phyloP scores from a whole-genome alignment of 2,329 filamentous ascomycete species.

The Diaporthe australafricana region DNA sequence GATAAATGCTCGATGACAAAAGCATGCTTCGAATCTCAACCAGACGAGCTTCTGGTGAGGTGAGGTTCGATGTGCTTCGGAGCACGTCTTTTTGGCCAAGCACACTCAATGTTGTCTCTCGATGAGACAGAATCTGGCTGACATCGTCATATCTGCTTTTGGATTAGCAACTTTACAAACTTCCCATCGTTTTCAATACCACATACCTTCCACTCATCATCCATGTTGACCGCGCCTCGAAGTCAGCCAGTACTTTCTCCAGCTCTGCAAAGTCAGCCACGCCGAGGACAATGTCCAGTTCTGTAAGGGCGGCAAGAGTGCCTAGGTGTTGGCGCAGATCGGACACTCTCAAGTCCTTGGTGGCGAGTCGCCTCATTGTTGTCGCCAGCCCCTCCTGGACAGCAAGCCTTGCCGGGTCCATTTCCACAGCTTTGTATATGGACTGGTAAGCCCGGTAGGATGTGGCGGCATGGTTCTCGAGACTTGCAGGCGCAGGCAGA shows the following conservation, averaged over 20 bases:
- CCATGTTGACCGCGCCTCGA: slow-evolving; percentile 78
- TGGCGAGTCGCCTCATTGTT: slow-evolving; percentile 69
- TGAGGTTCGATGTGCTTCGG: slow-evolving; percentile 69
- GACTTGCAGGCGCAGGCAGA: slow-evolving; percentile 76
- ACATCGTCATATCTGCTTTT: slow-evolving; percentile 78
- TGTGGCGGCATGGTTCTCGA: slow-evolving; percentile 72
- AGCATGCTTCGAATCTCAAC: slow-evolving; percentile 84
- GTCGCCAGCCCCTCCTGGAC: slow-evolving; percentile 73
- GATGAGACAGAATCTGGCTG: slow-evolving; percentile 82
- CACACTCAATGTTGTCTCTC: slow-evolving; percentile 84
- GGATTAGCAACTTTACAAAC: slow-evolving; percentile 40
- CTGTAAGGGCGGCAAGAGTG: slow-evolving; percentile 78
- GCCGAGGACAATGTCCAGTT: slow-evolving; percentile 82
- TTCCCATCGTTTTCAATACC: background rate
- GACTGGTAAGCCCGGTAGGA: slow-evolving; percentile 86
- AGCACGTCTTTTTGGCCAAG: slow-evolving; percentile 78
- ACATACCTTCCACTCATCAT: slow-evolving; percentile 84
- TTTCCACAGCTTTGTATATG: slow-evolving; percentile 74
- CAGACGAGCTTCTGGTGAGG: slow-evolving; percentile 72
- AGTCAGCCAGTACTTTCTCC: slow-evolving; percentile 69
- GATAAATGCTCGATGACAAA: slow-evolving; percentile 78
- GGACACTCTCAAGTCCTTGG: slow-evolving; percentile 60
- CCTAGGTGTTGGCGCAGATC: slow-evolving; percentile 67
- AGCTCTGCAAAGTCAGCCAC: slow-evolving; percentile 70
- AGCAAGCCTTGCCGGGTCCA: slow-evolving; percentile 63